Percentiles rank a stretch among this genome's conserved stretches.
Conservation (phyloP, 2,329 filamentous ascomycete species). For the Fusarium sp. region DNA sequence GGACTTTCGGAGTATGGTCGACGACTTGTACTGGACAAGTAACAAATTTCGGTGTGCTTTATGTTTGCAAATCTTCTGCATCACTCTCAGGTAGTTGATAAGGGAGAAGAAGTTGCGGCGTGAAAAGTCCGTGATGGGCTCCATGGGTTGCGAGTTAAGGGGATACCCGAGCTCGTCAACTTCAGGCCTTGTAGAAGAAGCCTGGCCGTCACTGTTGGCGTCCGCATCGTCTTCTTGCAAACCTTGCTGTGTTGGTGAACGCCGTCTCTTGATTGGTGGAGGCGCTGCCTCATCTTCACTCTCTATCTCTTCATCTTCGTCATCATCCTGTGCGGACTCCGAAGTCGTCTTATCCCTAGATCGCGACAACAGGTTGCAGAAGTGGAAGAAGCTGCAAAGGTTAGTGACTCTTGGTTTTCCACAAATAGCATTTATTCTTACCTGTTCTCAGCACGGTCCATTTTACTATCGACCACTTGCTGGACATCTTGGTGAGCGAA, state of each 20-base stretch:
- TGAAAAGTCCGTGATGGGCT: conserved; percentile 90
- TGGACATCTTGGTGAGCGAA: conserved; percentile 96
- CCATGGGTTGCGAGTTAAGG: conserved; percentile 75
- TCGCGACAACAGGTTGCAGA: conserved; percentile 81
- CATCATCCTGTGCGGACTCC: conserved; percentile 56
- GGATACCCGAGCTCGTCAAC: conserved; percentile 93
- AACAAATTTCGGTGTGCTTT: conserved; percentile 96
- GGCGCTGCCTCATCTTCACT: conserved; percentile 86
- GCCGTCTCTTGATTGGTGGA: conserved; percentile 81
- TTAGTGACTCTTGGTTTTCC: conserved; percentile 6
- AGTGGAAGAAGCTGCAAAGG: conserved; percentile 83
- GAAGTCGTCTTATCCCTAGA: conserved; percentile 56
- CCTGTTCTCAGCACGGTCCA: conserved; percentile 87
- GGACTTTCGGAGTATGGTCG: conserved; percentile 90
- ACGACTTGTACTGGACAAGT: conserved; percentile 95
- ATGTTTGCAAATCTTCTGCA: conserved; percentile 97
- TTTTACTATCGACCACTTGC: conserved; percentile 87
- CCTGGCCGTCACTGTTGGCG: conserved; percentile 54
- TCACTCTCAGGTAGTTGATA: conserved; percentile 94
- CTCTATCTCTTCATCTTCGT: conserved; percentile 56
- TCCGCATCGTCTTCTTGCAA: conserved; percentile 46
- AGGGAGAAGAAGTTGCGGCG: conserved; percentile 95
- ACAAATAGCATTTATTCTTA: conserved; percentile 56
- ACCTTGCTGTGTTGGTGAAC: conserved; percentile 60
- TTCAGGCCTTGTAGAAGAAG: conserved; percentile 63